Conservation (phyloP, 441 rosid genomes). For the Pelargonium citronellum region DNA sequence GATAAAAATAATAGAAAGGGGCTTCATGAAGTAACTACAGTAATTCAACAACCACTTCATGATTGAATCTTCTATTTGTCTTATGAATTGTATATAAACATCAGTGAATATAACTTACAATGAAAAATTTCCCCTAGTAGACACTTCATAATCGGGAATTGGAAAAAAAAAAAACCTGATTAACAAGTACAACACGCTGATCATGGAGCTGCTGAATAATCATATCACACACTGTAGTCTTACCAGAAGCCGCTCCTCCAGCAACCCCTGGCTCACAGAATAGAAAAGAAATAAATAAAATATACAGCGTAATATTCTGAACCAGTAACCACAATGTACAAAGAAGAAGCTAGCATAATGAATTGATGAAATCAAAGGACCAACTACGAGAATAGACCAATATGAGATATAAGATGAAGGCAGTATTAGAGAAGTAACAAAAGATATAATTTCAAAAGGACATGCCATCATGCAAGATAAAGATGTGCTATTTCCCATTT, state of each 20-base stretch:
- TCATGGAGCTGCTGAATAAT: slow-evolving; percentile 98
- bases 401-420: neutral
- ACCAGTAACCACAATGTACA: neutral
- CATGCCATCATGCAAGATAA: neutral
- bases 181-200: slow-evolving; percentile 94
- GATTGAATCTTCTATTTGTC: neutral
- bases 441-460: neutral
- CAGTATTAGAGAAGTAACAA: neutral
- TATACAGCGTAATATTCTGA: neutral
- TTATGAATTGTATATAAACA: neutral
- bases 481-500: neutral
- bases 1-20: neutral
- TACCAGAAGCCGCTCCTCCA: slow-evolving; percentile 99
- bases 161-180: slow-evolving; percentile 51
- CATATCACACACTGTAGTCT: slow-evolving; percentile 98
- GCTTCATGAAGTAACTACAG: neutral
- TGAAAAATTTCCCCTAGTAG: slow-evolving; percentile 3
- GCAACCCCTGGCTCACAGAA: slow-evolving; percentile 63
- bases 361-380: neutral
- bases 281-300: slow-evolving; percentile 14
- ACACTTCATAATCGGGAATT: neutral
- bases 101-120: neutral
- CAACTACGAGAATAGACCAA: neutral
- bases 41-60: neutral
- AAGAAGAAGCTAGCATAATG: neutral